phyloP scores from a whole-genome alignment of 2,329 filamentous ascomycete genomes.

The Pyrenophora seminiperda region DNA sequence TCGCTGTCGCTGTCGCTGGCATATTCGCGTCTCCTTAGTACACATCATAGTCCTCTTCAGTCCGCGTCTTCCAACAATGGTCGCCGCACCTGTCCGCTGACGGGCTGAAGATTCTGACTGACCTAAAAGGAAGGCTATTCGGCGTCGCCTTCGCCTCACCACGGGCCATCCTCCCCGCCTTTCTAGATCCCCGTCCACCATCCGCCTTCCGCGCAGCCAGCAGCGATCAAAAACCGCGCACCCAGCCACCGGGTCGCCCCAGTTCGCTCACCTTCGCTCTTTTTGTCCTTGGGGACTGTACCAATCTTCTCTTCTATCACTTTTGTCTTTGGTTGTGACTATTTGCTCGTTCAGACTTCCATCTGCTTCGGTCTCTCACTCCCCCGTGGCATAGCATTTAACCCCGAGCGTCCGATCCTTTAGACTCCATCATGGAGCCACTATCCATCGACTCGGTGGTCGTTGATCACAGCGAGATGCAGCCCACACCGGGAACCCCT shows the following conservation, averaged over 20 bases:
- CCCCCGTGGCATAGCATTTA: conserved; percentile 17
- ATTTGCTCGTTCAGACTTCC: conserved; percentile 4
- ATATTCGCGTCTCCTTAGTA: conserved; percentile 9
- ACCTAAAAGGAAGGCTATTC: conserved; percentile 6
- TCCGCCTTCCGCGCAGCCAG: conserved; percentile 14
- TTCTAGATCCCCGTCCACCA: conserved; percentile 18
- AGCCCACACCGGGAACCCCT: conserved; percentile 21
- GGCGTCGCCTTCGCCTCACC: conserved; percentile 14
- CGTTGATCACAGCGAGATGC: conserved; percentile 36
- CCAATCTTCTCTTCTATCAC: conserved; percentile 10
- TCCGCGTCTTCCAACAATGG: not conserved
- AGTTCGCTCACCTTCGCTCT: conserved; percentile 12
- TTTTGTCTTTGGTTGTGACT: conserved; percentile 5
- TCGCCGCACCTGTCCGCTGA: not conserved
- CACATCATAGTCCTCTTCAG: not conserved
- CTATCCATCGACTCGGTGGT: conserved; percentile 48
- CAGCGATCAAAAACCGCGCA: conserved; percentile 32
- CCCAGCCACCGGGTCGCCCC: conserved; percentile 29
- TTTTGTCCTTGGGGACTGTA: conserved; percentile 7
- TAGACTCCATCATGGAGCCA: conserved; percentile 39
- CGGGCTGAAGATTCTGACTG: not conserved
- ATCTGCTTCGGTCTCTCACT: conserved; percentile 5
- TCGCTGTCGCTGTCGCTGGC: not conserved
- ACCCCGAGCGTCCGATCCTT: conserved; percentile 6
- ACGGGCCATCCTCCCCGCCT: conserved; percentile 30